Evolutionary conservation across 2,329 filamentous ascomycete species (phyloP), one percentile per base, ranked within the genome.

Genomic region (Fusarium gaditjirri): DNA sequence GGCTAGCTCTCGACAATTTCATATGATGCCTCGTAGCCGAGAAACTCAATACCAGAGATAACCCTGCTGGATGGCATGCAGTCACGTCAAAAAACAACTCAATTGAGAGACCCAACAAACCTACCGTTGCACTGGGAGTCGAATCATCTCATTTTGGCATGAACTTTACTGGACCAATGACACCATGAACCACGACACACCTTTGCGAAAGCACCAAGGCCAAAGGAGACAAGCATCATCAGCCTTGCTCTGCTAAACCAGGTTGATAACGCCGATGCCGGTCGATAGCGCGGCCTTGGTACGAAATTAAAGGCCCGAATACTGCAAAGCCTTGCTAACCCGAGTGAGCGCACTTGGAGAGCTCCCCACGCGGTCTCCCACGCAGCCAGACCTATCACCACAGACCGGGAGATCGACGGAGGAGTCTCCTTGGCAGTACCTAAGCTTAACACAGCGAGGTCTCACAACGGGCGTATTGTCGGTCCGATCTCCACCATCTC

Each of bases 261-360:
- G 58, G 58, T 35, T 52, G 23, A 57, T 58, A 58, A 25, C 39
- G 44, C 65, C 65, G 66, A 69, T 68, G 66, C 65, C 65, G 65
- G 65, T 52, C 65, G 25, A 44, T 69, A 69, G 66, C 41, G 50
- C 50, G 29, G 56, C 46, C 57, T 52, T 52, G 58, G 35, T 44
- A 25, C 38, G 19, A 13, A 36, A 58, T 10, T 11, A 69, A 69
- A 69, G 68, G 68, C 54, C 68, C 68, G 68, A 70, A 70, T 70
- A 59, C 29, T 43, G 8, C 7, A 35, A 21, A 61, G 54, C 36
- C 65, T 38, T 21, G 52, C 29, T 39, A 50, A 36, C 64, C 63
- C 61, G 39, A 36, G 33, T 19, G n/a, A 50, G 46, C 29, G 11
- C 29, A 33, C 8, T 33, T 50, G 29, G 46, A 42, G 27, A 47